Evolutionary conservation across 192 early-diverging fungal genomes (phyloP).

Genomic region (Obelidium mucronatum): DNA sequence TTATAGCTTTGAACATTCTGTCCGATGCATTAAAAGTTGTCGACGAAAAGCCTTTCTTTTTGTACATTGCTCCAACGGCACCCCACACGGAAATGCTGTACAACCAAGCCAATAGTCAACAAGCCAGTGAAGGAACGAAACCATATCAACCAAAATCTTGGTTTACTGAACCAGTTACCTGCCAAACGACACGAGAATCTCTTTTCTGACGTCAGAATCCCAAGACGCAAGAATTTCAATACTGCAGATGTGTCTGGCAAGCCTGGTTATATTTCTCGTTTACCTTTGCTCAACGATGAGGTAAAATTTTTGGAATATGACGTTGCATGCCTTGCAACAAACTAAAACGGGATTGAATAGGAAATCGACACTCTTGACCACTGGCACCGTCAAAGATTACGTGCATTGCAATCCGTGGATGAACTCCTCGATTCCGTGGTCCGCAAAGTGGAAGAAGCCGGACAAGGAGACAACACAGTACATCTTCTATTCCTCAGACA

Average conservation of each 20-base stretch:
- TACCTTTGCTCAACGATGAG: constrained; percentile 49
- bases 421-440: constrained; percentile 65
- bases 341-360: no score
- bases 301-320: no score
- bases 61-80: constrained; percentile 65
- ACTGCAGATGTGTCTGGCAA: constrained; percentile 55
- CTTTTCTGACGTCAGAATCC: constrained; percentile 62
- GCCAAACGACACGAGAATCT: constrained; percentile 64
- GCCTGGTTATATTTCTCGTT: constrained; percentile 54
- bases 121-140: not conserved
- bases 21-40: constrained; percentile 13
- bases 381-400: constrained; percentile 51
- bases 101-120: not conserved
- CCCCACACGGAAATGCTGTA: constrained; percentile 62
- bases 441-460: constrained; percentile 51
- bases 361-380: constrained; percentile 40
- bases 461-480: constrained; percentile 58
- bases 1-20: no score
- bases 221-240: constrained; percentile 67
- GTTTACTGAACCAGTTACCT: no score
- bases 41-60: constrained; percentile 53
- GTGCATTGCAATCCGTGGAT: no score
- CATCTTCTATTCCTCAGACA: constrained; percentile 69
- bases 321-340: no score
- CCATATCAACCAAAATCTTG: constrained; percentile 54